Conservation (phyloP, 441 rosid species). For the Melastoma candidum region DNA sequence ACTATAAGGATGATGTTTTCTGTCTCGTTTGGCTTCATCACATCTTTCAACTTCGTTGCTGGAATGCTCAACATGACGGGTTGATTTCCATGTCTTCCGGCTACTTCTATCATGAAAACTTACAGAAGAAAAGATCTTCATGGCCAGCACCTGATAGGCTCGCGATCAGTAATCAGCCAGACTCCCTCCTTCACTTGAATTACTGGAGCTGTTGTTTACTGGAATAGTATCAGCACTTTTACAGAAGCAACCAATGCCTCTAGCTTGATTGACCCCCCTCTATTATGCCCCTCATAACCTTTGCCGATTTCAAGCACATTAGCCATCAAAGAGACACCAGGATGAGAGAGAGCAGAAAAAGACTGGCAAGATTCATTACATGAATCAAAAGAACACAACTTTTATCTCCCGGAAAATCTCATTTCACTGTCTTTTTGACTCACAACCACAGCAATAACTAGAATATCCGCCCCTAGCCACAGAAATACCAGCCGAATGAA, state of each 20-base stretch:
- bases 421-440: too few relatives aligned
- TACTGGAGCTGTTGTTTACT: conserved; percentile 12
- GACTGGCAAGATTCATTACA: background rate
- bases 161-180: conserved; percentile 14
- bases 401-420: too few relatives aligned
- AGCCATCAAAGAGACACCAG: conserved; percentile 2
- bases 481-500: too few relatives aligned
- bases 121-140: conserved; percentile 20
- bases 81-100: conserved; percentile 14
- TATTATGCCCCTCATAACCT: conserved; percentile 85
- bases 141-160: conserved; percentile 27
- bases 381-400: too few relatives aligned
- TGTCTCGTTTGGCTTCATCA: conserved; percentile 22
- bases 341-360: background rate
- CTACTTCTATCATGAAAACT: conserved; percentile 20
- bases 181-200: conserved; percentile 16
- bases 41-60: conserved; percentile 16
- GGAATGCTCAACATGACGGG: conserved; percentile 20
- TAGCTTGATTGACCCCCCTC: conserved; percentile 72
- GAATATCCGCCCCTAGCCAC: too few relatives aligned
- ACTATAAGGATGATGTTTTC: conserved; percentile 33
- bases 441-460: too few relatives aligned
- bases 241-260: conserved; percentile 82
- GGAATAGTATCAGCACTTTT: conserved; percentile 27
- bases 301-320: background rate